phyloP scores from a whole-genome alignment of 345 rosid genomes.

The Aethionema arabicum region DNA sequence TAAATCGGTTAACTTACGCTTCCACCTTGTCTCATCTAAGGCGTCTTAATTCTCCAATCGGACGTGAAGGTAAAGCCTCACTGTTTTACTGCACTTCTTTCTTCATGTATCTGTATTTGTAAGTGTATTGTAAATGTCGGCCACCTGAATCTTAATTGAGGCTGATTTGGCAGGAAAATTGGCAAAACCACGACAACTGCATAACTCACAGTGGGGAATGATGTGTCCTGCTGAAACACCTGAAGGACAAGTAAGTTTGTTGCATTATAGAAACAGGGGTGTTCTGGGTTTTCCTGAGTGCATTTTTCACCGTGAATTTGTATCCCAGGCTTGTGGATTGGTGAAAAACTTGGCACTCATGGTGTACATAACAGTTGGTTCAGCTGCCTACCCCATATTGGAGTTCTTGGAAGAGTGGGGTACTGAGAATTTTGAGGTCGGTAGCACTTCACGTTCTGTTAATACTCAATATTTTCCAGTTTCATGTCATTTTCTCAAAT shows the following conservation, averaged over 20 bases:
- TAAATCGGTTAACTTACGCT: conserved; percentile 93
- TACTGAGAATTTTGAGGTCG: conserved; percentile 93
- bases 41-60: conserved; percentile 95
- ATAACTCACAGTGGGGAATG: conserved; percentile 99
- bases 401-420: conserved; percentile 99
- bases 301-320: conserved; percentile 6
- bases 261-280: conserved; percentile 21
- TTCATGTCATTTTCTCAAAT: conserved; percentile 23
- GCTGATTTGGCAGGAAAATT: conserved; percentile 65
- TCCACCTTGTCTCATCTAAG: conserved; percentile 94
- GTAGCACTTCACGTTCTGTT: conserved; percentile 22
- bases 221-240: conserved; percentile 99
- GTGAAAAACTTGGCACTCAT: conserved; percentile 97
- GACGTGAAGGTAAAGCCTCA: conserved; percentile 84
- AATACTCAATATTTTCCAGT: conserved; percentile 7
- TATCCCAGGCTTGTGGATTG: conserved; percentile 84
- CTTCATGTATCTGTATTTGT: conserved; percentile 6
- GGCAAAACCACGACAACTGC: conserved; percentile 98
- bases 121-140: too few relatives aligned
- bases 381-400: conserved; percentile 89
- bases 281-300: conserved; percentile 8
- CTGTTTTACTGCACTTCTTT: conserved; percentile 13
- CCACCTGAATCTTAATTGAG: conserved; percentile 22
- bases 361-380: conserved; percentile 97
- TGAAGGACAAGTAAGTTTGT: conserved; percentile 80